phyloP scores from a whole-genome alignment of 108 stramenopile genomes.

The Cyclostephanos invisitatus region DNA sequence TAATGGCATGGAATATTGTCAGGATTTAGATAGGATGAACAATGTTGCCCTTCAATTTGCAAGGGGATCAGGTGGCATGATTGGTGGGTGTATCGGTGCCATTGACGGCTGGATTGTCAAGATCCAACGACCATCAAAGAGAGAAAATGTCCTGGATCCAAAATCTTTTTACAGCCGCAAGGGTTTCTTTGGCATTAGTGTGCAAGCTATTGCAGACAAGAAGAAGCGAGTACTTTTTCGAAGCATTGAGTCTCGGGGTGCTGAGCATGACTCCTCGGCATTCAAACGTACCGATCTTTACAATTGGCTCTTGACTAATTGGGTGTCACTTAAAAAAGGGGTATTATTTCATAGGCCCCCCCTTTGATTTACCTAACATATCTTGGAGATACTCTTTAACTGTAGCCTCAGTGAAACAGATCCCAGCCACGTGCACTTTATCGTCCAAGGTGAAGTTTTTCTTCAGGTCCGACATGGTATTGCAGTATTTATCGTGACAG shows the following conservation, averaged over 20 bases:
- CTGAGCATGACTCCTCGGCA: conserved; percentile 25
- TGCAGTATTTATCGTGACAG: too few relatives aligned
- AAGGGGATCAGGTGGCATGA: neutral
- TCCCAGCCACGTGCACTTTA: neutral
- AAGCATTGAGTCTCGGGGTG: conserved; percentile 7
- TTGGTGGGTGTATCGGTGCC: conserved; percentile 11
- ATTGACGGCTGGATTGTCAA: conserved; percentile 31
- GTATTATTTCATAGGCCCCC: neutral
- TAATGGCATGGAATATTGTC: conserved; percentile 7
- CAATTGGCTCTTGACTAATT: conserved; percentile 1
- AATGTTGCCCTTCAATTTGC: conserved; percentile 5
- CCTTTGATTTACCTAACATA: neutral
- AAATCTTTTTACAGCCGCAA: conserved; percentile 35
- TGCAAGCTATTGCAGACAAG: conserved; percentile 23
- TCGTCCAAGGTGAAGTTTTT: neutral
- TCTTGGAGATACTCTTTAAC: neutral
- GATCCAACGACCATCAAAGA: neutral
- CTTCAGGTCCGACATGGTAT: too few relatives aligned
- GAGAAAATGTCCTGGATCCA: conserved; percentile 18
- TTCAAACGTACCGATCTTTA: conserved; percentile 9
- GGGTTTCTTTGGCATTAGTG: conserved; percentile 36
- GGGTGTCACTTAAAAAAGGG: neutral
- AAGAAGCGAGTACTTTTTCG: conserved; percentile 19
- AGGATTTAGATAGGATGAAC: neutral
- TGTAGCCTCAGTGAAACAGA: neutral